A percentile compares a stretch with the other conserved stretches of the same genome.
phyloP scores from a whole-genome alignment of 805 yeast species.

The Yarrowia sp. region DNA sequence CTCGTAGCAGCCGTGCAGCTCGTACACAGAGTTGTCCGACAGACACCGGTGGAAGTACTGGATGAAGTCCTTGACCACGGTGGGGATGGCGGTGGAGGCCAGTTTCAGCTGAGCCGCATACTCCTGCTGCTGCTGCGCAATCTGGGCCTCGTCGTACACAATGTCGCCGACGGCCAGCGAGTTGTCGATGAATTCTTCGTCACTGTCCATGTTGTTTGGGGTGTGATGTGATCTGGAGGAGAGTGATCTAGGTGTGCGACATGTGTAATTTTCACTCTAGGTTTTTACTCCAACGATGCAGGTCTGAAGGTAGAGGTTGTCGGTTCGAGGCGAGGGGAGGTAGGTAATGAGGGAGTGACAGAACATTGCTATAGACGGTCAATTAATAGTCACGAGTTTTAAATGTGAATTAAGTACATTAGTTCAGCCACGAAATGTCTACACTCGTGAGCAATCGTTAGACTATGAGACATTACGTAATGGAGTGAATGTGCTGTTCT shows the following conservation, averaged over 20 bases:
- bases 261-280: conserved; percentile 10
- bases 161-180: conserved; percentile 37
- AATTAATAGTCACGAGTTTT: too few species aligned
- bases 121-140: conserved; percentile 48
- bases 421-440: too few species aligned
- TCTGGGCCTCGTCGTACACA: conserved; percentile 49
- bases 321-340: background rate
- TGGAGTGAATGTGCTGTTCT: too few species aligned
- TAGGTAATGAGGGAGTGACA: too few species aligned
- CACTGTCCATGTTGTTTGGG: conserved; percentile 19
- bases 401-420: too few species aligned
- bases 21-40: conserved; percentile 55
- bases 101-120: conserved; percentile 46
- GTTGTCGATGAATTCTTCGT: conserved; percentile 40
- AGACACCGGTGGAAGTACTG: conserved; percentile 54
- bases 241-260: background rate
- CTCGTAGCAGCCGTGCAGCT: conserved; percentile 56
- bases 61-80: conserved; percentile 55
- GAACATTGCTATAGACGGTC: too few species aligned
- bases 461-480: too few species aligned
- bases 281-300: background rate
- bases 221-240: background rate
- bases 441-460: too few species aligned
- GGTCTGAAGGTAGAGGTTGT: background rate
- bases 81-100: conserved; percentile 51